phyloP scores from a whole-genome alignment of 2,329 filamentous ascomycete species.

The Botrytis cinerea region DNA sequence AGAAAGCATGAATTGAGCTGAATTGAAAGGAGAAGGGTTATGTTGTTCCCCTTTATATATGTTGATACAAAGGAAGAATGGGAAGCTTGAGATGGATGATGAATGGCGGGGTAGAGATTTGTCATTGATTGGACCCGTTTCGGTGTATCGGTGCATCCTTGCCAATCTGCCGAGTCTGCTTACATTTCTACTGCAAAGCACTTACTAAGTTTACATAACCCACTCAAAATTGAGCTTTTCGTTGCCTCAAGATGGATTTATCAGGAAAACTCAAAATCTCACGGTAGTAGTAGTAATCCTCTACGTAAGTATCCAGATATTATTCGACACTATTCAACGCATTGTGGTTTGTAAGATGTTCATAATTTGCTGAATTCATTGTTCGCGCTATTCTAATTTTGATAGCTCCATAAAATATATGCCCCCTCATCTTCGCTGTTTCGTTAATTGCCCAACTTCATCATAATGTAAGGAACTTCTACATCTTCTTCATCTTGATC shows the following conservation, averaged over 20 bases:
- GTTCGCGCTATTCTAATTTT: slow-evolving; percentile 15
- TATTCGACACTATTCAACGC: neutral
- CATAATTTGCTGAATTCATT: slow-evolving; percentile 12
- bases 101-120: slow-evolving; percentile 22
- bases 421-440: neutral
- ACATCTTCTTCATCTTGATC: slow-evolving; percentile 90
- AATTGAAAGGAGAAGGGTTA: neutral
- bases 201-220: slow-evolving; percentile 21
- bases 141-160: neutral
- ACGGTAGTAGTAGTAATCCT: neutral
- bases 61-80: slow-evolving; percentile 13
- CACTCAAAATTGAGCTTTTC: neutral
- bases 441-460: slow-evolving; percentile 54
- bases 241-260: neutral
- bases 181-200: slow-evolving; percentile 17
- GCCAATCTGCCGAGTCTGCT: slow-evolving; percentile 11
- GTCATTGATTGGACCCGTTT: slow-evolving; percentile 13
- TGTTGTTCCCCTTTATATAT: slow-evolving; percentile 2
- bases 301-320: neutral
- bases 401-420: neutral
- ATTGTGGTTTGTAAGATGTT: neutral
- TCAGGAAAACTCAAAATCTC: neutral
- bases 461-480: slow-evolving; percentile 94
- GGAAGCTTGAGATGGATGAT: neutral
- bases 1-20: slow-evolving; percentile 24